Conservation (phyloP, 2,329 filamentous ascomycete species). For the Fusarium robinianum region DNA sequence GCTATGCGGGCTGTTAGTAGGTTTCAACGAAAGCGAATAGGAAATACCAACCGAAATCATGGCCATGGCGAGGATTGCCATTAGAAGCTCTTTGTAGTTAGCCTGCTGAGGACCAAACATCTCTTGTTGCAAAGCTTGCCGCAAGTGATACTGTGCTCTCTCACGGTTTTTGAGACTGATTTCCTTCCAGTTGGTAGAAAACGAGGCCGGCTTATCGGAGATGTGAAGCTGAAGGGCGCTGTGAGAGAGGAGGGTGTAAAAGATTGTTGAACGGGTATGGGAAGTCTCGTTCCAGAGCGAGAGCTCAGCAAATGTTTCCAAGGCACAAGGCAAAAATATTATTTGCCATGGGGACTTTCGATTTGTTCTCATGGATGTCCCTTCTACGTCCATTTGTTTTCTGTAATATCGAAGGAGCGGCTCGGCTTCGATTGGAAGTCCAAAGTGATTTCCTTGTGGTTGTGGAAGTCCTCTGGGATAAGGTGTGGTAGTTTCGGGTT, state of each 20-base stretch:
- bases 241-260: constrained; percentile 48
- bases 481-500: not conserved
- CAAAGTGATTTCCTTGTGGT: not conserved
- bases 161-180: constrained; percentile 38
- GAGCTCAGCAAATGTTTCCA: constrained; percentile 48
- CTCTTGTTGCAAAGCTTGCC: constrained; percentile 42
- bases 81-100: constrained; percentile 51
- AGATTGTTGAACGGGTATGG: constrained; percentile 44
- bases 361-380: constrained; percentile 33
- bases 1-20: constrained; percentile 7
- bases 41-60: constrained; percentile 27
- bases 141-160: constrained; percentile 39
- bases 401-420: constrained; percentile 39
- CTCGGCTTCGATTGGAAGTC: constrained; percentile 32
- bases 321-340: constrained; percentile 47
- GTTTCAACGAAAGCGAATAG: rapidly evolving
- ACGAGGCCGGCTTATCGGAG: constrained; percentile 7
- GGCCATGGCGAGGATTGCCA: constrained; percentile 45
- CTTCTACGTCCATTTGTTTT: constrained; percentile 35
- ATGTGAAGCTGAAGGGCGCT: constrained; percentile 48
- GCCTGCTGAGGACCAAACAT: constrained; percentile 40
- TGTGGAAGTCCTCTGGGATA: constrained; percentile 2
- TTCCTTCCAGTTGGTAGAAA: constrained; percentile 34
- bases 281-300: constrained; percentile 46
- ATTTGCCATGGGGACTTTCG: constrained; percentile 51